Evolutionary conservation across 2,329 filamentous ascomycete genomes (phyloP), one percentile per base, ranked within the genome.

Genomic region (Orbilia quercus): DNA sequence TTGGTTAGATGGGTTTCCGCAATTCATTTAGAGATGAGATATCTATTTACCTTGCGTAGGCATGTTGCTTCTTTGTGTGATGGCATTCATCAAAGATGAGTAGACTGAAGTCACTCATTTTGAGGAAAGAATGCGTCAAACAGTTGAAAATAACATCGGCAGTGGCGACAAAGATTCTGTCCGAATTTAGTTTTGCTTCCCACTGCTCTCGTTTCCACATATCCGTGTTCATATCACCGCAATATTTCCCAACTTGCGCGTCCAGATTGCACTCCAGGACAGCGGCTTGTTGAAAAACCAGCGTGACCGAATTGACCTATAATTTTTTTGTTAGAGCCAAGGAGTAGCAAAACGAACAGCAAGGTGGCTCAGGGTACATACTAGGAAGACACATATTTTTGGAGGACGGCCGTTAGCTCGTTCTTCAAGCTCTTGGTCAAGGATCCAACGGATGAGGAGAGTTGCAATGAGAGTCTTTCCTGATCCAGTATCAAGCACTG

Each of bases 381-480:
- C 92, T 16, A 99, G 80, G 78, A 99, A 99, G 81, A 98, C 96
- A 0, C 92, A 87, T 7, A 91, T 85, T 25, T 89, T 88, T 38
- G 83, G 86, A 0, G 82, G 78, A n/a, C 84, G 83, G 1, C 89
- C 90, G 1, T 81, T 77, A 0, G 83, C 84, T 40, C 92, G 86
- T 75, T 87, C 82, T 74, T 91, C 88, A 0, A 97, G 82, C 79
- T 99, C 95, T 70, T 89, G 83, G 40, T 92, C 87, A 28, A 98
- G 84, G 7, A 87, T 85, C 79, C 96, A 87, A 40, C 89, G 87
- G 22, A 98, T 84, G 3, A 99, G 84, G 1, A 98, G 84, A 0
- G 91, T 92, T 0, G 95, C 93, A 77, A 99, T 97, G n/a, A 97
- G 84, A 0, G 95, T 99, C 81, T 99, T 99, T 1, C 95, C 95